Evolutionary conservation across 805 yeast genomes (phyloP), one percentile per base, ranked within the genome.

Genomic region (Wickerhamomyces ciferrii): DNA sequence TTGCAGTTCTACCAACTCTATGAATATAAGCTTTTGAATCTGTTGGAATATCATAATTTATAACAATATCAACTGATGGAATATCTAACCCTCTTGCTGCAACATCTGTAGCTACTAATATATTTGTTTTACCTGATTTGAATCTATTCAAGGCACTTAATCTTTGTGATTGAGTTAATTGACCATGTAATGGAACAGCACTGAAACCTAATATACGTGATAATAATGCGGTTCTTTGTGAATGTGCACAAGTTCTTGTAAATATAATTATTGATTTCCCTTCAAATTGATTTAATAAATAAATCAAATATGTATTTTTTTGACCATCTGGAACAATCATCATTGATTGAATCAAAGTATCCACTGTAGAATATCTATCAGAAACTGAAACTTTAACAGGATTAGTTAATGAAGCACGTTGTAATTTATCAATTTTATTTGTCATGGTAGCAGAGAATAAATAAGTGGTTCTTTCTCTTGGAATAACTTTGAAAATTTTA

Each of bases 371-470:
- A 67, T 90, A 87, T 61, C 88, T 87, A 53, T 81, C 81, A 17
- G 94, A 84, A 3, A 92, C 96, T 0, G 96, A 89, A 42, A 95
- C 89, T 53, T 90, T 80, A 3, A 91, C 96, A 0, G 99, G 99
- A 57, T 87, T 81, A 4, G 79, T 69, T 53, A 92, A 74, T 34
- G 97, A 89, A 1, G 98, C 98, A 50, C 98, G 74, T 68, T 94
- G 98, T 54, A 92, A 72, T 65, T 91, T 91, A 58, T 91, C 98
- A 58, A 92, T 90, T 63, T 94, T 94, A 40, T 87, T 86, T 2
- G 98, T 92, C 83, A 95, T 87, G 0, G 99, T 92, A n/a, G 99
- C 99, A 27, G 96, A 87, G 61, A 91, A 92, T 46, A 92, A 68
- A 58, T 84, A 89, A 0, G 94, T 86, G 5, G 90, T 88, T 66